These are phyloP conservation scores for Geotrichum citri-aurantii DNA, from an alignment of 1,139 yeast genomes.

Conservation along the genomic window DNA sequence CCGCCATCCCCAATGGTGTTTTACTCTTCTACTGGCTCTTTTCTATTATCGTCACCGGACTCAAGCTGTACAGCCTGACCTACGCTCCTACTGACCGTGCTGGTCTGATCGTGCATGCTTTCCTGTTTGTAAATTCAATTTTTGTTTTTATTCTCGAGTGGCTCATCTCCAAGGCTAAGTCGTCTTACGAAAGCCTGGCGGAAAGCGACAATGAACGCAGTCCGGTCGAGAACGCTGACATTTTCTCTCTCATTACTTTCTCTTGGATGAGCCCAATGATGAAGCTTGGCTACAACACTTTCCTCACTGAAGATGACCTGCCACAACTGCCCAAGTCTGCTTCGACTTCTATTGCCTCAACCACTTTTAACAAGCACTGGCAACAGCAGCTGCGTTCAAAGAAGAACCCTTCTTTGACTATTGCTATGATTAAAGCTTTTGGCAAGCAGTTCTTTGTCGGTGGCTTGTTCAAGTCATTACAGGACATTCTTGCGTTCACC, in stretches of 20 bases:
- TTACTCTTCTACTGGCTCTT: conserved; percentile 75
- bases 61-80: conserved; percentile 36
- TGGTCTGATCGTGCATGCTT: conserved; percentile 16
- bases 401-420: conserved; percentile 56
- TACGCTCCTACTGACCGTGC: background rate
- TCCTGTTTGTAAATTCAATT: conserved; percentile 47
- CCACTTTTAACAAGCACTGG: conserved; percentile 58
- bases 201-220: conserved; percentile 38
- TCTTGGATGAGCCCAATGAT: conserved; percentile 91
- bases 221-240: conserved; percentile 77
- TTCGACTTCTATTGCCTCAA: conserved; percentile 20
- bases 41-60: conserved; percentile 34
- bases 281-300: conserved; percentile 75
- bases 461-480: conserved; percentile 69
- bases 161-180: conserved; percentile 44
- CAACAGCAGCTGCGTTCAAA: conserved; percentile 38
- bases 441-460: conserved; percentile 66
- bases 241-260: conserved; percentile 75
- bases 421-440: conserved; percentile 61
- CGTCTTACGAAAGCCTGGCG: conserved; percentile 40
- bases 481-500: conserved; percentile 74
- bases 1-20: conserved; percentile 60
- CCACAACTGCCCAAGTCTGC: conserved; percentile 70
- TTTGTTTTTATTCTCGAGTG: conserved; percentile 52
- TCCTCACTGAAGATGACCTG: conserved; percentile 67